Conservation (phyloP, 2,329 filamentous ascomycete species). For the Paraconiothyrium sp. region DNA sequence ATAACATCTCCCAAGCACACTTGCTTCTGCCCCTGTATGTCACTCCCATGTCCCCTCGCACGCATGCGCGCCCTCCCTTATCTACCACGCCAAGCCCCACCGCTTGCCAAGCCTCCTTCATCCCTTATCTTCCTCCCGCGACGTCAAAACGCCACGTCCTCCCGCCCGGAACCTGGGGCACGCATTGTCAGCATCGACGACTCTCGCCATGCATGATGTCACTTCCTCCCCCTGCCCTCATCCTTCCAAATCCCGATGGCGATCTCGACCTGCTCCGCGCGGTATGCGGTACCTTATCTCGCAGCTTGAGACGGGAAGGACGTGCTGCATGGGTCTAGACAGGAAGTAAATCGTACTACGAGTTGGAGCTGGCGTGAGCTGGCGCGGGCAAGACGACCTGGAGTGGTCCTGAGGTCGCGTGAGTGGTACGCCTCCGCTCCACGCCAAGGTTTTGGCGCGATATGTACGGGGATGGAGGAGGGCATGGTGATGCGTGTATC, state of each 20-base stretch:
- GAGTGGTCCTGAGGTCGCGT: not conserved
- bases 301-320: not conserved
- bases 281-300: conserved; percentile 3
- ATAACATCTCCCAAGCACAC: not conserved
- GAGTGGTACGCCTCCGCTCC: conserved; percentile 6
- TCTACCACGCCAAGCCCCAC: conserved; percentile 23
- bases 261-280: not conserved
- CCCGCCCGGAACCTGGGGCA: conserved; percentile 11
- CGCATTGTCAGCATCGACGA: conserved; percentile 1
- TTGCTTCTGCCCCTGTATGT: not conserved
- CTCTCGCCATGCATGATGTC: conserved; percentile 6
- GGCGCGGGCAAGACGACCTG: not conserved
- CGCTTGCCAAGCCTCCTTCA: conserved; percentile 26
- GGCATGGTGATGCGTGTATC: not conserved
- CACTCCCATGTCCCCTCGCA: no score
- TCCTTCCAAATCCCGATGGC: not conserved
- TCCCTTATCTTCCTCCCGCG: conserved; percentile 25
- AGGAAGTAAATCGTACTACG: not conserved
- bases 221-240: not conserved
- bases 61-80: conserved; percentile 16
- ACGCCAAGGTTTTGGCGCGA: conserved; percentile 21
- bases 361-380: not conserved
- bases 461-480: conserved; percentile 9
- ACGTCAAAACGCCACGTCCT: conserved; percentile 6
- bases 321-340: not conserved